These are phyloP conservation scores for Sporisorium exsertum DNA, from an alignment of 1,284 basidiomycete genomes.

Conservation along the genomic window DNA sequence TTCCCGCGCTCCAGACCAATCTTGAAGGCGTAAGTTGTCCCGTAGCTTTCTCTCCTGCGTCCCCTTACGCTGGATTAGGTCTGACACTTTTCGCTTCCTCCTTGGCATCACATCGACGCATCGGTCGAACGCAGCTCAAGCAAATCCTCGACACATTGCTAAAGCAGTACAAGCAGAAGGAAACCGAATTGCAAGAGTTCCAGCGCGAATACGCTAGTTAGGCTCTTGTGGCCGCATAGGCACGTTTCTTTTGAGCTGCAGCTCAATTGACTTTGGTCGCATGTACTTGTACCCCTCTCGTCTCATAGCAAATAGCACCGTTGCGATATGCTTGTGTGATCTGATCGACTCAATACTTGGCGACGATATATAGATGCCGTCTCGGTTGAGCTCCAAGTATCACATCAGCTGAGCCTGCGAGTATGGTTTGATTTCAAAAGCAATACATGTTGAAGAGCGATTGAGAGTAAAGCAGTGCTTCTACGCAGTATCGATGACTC, in stretches of 20 bases:
- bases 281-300: constrained; percentile 32
- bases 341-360: neutral
- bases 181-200: constrained; percentile 57
- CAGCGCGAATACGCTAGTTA: constrained; percentile 50
- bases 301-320: neutral
- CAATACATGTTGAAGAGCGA: neutral
- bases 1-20: constrained; percentile 75
- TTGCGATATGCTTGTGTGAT: neutral
- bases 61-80: too few species aligned
- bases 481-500: constrained; percentile 55
- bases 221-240: neutral
- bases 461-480: neutral
- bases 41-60: neutral
- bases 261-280: neutral
- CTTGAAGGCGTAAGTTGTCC: constrained; percentile 59
- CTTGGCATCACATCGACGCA: too few species aligned
- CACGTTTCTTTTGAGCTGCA: neutral
- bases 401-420: neutral
- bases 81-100: neutral
- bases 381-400: neutral
- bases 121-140: constrained; percentile 50
- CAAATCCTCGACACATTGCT: constrained; percentile 62
- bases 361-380: neutral
- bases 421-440: neutral
- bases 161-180: constrained; percentile 68